A percentile compares a stretch with the other conserved stretches of the same genome.
Evolutionary conservation across 2,329 filamentous ascomycete genomes (phyloP).

Genomic region (Trematosphaeria pertusa): DNA sequence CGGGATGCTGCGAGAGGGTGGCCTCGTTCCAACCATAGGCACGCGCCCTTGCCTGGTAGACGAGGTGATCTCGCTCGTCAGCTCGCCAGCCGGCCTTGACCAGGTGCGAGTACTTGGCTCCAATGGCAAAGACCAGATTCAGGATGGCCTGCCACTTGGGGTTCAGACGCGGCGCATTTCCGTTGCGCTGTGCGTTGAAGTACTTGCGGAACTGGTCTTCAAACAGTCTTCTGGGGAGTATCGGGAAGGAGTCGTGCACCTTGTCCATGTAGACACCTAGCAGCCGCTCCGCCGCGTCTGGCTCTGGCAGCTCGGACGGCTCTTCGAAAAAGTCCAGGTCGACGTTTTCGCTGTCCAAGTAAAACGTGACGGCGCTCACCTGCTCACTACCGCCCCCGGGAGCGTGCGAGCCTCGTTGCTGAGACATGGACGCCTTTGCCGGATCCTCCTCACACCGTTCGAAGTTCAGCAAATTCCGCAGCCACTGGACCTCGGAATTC

Average conservation of each 20-base stretch:
- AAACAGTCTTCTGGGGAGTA: slow-evolving; percentile 44
- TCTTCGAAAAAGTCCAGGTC: slow-evolving; percentile 36
- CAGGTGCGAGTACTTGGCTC: slow-evolving; percentile 47
- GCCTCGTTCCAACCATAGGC: slow-evolving; percentile 39
- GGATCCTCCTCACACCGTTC: slow-evolving; percentile 24
- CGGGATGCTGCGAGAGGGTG: slow-evolving; percentile 40
- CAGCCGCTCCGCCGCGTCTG: slow-evolving; percentile 40
- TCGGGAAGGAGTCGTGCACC: slow-evolving; percentile 49
- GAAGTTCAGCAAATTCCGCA: slow-evolving; percentile 31
- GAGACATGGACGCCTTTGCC: neutral
- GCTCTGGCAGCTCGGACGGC: slow-evolving; percentile 40
- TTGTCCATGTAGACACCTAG: slow-evolving; percentile 47
- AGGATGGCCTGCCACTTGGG: slow-evolving; percentile 48
- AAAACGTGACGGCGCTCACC: slow-evolving; percentile 42
- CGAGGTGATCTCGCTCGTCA: slow-evolving; percentile 41
- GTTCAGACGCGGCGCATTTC: slow-evolving; percentile 25
- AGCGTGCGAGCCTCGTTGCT: slow-evolving; percentile 14
- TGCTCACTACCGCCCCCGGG: slow-evolving; percentile 25
- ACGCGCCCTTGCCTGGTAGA: slow-evolving; percentile 50
- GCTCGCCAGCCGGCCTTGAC: slow-evolving; percentile 32
- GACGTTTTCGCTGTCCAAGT: slow-evolving; percentile 38
- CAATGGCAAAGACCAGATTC: slow-evolving; percentile 54
- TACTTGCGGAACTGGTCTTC: slow-evolving; percentile 43
- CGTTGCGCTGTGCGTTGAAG: slow-evolving; percentile 28
- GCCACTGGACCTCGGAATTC: slow-evolving; percentile 43